Base-by-base conservation (phyloP, 495 filamentous ascomycete genomes). In the Aspergillus homomorphus region DNA sequence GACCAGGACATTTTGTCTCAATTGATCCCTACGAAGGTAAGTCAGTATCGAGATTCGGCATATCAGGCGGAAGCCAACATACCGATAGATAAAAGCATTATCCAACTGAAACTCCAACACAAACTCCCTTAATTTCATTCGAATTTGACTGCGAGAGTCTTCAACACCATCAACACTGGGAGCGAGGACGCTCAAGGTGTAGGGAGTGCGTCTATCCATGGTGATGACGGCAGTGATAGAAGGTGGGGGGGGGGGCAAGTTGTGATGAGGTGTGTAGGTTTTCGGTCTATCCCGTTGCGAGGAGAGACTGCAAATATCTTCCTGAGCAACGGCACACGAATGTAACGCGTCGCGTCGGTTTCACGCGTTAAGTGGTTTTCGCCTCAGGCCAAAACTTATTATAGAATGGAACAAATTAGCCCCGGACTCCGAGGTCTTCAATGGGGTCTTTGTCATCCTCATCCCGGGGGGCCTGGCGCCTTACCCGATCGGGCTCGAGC, bases 21-120 rank as follows among this genome's bases (percentile, higher is more conserved):
- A 82, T 77, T 96, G 94, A 66, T 99, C 95, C 78, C 95, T 96
- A 63, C 26, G 53, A 1, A 70, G 51, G 74, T 61, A 51, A 54
- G 22, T 61, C 51, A 7, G 22, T 24, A 30, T 62, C 58, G 24
- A 38, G 51, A 20, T 15, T 1, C 24, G 26, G 64, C 53, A 63
- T 44, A 51, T 56, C 56, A 41, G 51, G 42, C 59, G 49, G 45
- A 45, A 56, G 2, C 19, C 26, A 54, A 33, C 65, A 57, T 75
- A 92, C 92, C 92, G 85, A 80, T 99, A 99, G 65, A 97, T 88
- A 74, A 95, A 99, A 62, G 87, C 85, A 78, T 96, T 96, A 73
- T 98, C 94, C 51, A 98, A 83, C 64, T 94, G 87, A 70, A 97
- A 99, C 64, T 96, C 90, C 33, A 96, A 83, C 60, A 99, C 87